These are phyloP conservation scores for Kodamaea fukazawae DNA, from an alignment of 805 yeast species.

Conservation along the genomic window DNA sequence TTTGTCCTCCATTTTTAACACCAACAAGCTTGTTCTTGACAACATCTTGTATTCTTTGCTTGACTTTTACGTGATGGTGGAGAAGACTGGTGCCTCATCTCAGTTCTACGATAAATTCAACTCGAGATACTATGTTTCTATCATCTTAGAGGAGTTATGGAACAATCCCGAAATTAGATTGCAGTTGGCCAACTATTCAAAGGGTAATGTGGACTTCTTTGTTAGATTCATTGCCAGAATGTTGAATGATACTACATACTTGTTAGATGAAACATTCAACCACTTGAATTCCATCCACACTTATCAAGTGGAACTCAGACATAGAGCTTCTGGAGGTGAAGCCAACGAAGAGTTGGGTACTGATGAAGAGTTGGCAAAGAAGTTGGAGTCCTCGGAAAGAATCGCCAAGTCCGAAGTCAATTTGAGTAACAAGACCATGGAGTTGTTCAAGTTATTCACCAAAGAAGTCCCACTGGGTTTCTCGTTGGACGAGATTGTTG, in stretches of 20 bases:
- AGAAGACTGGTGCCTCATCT: constrained; percentile 90
- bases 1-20: constrained; percentile 61
- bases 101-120: constrained; percentile 97
- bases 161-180: constrained; percentile 61
- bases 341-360: constrained; percentile 45
- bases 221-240: constrained; percentile 90
- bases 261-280: constrained; percentile 85
- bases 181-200: constrained; percentile 68
- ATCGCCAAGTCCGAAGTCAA: constrained; percentile 82
- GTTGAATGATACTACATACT: constrained; percentile 89
- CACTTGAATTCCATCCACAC: constrained; percentile 76
- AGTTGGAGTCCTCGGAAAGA: constrained; percentile 62
- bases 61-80: constrained; percentile 91
- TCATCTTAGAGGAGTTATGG: constrained; percentile 82
- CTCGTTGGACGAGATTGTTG: constrained; percentile 84
- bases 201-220: constrained; percentile 74
- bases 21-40: constrained; percentile 58
- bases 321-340: constrained; percentile 37
- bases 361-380: constrained; percentile 58
- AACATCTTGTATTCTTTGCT: constrained; percentile 78
- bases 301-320: constrained; percentile 61
- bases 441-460: constrained; percentile 76
- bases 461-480: constrained; percentile 84
- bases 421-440: constrained; percentile 77
- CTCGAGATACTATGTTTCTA: constrained; percentile 81